phyloP scores from a whole-genome alignment of 805 yeast species.

The Saccharomycopsis fodiens region DNA sequence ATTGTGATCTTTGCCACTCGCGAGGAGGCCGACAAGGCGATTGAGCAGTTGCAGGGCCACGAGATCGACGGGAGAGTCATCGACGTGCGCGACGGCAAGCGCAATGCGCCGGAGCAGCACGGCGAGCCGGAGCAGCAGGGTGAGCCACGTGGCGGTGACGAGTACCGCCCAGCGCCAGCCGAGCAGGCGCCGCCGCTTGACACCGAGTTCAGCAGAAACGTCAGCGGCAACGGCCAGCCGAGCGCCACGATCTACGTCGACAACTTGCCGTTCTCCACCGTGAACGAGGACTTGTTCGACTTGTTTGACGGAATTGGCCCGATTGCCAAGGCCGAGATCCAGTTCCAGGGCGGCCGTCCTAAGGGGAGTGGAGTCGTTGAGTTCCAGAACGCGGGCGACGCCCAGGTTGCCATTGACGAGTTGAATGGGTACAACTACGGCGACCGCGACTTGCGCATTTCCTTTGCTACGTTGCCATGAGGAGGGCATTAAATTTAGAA shows the following conservation, averaged over 20 bases:
- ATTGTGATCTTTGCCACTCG: constrained; percentile 61
- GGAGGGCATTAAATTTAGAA: too few species aligned
- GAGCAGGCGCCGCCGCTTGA: constrained; percentile 21
- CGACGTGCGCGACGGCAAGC: constrained; percentile 71
- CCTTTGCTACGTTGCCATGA: constrained; percentile 42
- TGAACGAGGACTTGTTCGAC: constrained; percentile 74
- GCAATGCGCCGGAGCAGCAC: constrained; percentile 14
- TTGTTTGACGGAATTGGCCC: constrained; percentile 79
- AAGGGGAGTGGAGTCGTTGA: constrained; percentile 83
- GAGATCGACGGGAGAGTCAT: constrained; percentile 69
- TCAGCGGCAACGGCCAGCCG: constrained; percentile 51
- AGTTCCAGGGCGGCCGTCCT: constrained; percentile 51
- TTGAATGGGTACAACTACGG: constrained; percentile 81
- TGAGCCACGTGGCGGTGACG: constrained; percentile 10
- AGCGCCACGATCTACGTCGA: constrained; percentile 57
- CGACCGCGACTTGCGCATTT: constrained; percentile 59
- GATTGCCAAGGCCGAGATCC: constrained; percentile 71
- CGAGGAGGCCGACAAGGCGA: constrained; percentile 67
- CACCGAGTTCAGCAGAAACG: constrained; percentile 59
- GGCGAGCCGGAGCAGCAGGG: constrained; percentile 12
- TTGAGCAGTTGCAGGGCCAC: constrained; percentile 59
- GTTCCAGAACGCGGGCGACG: constrained; percentile 57
- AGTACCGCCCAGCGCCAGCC: constrained; percentile 15
- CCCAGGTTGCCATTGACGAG: constrained; percentile 67
- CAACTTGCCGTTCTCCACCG: constrained; percentile 87